These are phyloP conservation scores for Aspergillus campestris DNA, from an alignment of 495 filamentous ascomycete genomes.

Conservation along the genomic window DNA sequence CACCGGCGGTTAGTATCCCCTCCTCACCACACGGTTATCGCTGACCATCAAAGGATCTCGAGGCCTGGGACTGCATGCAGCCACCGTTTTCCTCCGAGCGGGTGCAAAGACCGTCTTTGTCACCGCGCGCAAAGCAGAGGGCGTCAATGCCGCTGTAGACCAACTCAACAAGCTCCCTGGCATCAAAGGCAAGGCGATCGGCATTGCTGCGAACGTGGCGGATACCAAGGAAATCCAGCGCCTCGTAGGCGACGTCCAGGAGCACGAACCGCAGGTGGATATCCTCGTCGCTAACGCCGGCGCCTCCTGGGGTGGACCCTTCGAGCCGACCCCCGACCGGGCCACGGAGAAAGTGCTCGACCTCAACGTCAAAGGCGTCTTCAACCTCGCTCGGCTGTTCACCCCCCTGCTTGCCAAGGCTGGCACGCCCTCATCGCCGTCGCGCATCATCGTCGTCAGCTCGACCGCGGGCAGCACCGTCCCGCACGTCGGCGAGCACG, in stretches of 20 bases:
- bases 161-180: slow-evolving; percentile 54
- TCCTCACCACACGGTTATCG: neutral
- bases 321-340: slow-evolving; percentile 64
- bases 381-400: slow-evolving; percentile 58
- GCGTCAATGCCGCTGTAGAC: slow-evolving; percentile 55
- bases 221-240: slow-evolving; percentile 55
- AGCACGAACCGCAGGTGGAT: slow-evolving; percentile 55
- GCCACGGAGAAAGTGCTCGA: slow-evolving; percentile 79
- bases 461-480: slow-evolving; percentile 60
- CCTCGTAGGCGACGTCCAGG: slow-evolving; percentile 48
- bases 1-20: slow-evolving; percentile 48
- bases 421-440: slow-evolving; percentile 50
- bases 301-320: slow-evolving; percentile 68
- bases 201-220: slow-evolving; percentile 60
- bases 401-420: slow-evolving; percentile 56
- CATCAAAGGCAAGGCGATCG: slow-evolving; percentile 43
- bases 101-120: slow-evolving; percentile 68
- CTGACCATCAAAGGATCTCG: slow-evolving; percentile 32
- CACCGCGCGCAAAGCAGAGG: slow-evolving; percentile 66
- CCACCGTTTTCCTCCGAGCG: slow-evolving; percentile 70
- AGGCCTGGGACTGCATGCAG: slow-evolving; percentile 63
- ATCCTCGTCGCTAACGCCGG: slow-evolving; percentile 71
- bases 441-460: slow-evolving; percentile 63
- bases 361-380: slow-evolving; percentile 73
- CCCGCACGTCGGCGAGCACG: slow-evolving; percentile 56